Conservation (phyloP, 192 early-diverging fungal species). For the Backusella psychrophila region DNA sequence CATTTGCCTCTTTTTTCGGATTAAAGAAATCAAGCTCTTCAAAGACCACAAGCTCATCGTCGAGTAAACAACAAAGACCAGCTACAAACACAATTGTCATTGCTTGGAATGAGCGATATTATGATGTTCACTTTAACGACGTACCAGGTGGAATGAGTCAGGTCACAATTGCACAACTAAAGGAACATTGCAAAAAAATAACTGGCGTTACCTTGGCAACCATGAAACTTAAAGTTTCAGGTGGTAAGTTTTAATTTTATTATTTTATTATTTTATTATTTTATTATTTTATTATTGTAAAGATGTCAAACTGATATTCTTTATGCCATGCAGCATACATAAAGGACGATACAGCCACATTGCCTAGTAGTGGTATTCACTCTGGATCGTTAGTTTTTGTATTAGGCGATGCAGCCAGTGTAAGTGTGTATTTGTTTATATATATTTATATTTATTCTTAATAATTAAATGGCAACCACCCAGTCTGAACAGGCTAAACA, state of each 20-base stretch:
- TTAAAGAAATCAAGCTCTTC: conserved; percentile 3
- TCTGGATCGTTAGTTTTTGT: conserved; percentile 72
- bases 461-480: neutral
- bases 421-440: conserved; percentile 28
- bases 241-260: conserved; percentile 50
- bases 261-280: neutral
- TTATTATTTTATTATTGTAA: neutral
- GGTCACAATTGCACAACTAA: conserved; percentile 70
- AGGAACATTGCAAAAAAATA: conserved; percentile 65
- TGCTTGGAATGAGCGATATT: neutral
- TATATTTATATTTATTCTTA: neutral
- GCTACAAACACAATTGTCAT: conserved; percentile 13
- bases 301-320: too few relatives aligned
- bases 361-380: conserved; percentile 69
- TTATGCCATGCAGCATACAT: conserved; percentile 49
- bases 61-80: neutral
- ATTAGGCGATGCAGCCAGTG: conserved; percentile 63
- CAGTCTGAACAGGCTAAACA: conserved; percentile 37
- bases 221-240: conserved; percentile 73
- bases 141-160: conserved; percentile 24
- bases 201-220: conserved; percentile 75
- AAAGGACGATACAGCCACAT: conserved; percentile 70
- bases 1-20: conserved; percentile 13
- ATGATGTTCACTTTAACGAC: conserved; percentile 21
- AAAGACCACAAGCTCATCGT: neutral